Conservation (phyloP, 306 rosid genomes). For the Gillenia trifoliata region DNA sequence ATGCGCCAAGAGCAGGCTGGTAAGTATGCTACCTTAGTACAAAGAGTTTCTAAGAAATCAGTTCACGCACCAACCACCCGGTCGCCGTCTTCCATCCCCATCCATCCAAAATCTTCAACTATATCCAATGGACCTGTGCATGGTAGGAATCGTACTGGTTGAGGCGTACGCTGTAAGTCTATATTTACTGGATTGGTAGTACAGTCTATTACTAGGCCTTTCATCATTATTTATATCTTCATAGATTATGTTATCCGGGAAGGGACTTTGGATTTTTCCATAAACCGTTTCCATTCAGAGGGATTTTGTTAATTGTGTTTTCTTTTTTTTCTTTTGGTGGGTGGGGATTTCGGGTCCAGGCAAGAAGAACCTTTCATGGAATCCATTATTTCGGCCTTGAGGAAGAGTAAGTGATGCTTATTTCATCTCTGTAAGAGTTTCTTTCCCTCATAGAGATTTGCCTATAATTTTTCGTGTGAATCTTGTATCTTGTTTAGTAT, state of each 20-base stretch:
- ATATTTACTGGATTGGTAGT: conserved; percentile 17
- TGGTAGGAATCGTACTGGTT: conserved; percentile 29
- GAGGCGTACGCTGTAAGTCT: conserved; percentile 86
- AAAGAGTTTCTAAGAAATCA: conserved; percentile 30
- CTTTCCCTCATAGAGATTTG: conserved; percentile 4
- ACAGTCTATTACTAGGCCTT: conserved; percentile 13
- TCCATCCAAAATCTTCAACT: conserved; percentile 46
- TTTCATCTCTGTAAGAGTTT: conserved; percentile 16
- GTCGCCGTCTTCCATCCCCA: conserved; percentile 29
- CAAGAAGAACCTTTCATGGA: conserved; percentile 93
- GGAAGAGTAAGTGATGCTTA: conserved; percentile 72
- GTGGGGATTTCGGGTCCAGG: conserved; percentile 43
- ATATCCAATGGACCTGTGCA: conserved; percentile 35
- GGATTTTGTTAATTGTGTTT: conserved; percentile 2
- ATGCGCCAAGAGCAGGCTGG: conserved; percentile 22
- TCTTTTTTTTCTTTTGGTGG: neutral
- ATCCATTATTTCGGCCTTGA: conserved; percentile 45
- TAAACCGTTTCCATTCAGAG: neutral
- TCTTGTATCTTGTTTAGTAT: conserved; percentile 3
- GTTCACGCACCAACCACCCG: conserved; percentile 21
- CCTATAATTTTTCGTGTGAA: no score
- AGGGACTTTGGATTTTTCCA: conserved; percentile 7
- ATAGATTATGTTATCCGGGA: conserved; percentile 12
- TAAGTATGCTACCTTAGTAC: conserved; percentile 25
- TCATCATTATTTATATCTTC: conserved; percentile 12